Evolutionary conservation across 1,284 basidiomycete species (phyloP).

Genomic region (Moniliophthora roreri): DNA sequence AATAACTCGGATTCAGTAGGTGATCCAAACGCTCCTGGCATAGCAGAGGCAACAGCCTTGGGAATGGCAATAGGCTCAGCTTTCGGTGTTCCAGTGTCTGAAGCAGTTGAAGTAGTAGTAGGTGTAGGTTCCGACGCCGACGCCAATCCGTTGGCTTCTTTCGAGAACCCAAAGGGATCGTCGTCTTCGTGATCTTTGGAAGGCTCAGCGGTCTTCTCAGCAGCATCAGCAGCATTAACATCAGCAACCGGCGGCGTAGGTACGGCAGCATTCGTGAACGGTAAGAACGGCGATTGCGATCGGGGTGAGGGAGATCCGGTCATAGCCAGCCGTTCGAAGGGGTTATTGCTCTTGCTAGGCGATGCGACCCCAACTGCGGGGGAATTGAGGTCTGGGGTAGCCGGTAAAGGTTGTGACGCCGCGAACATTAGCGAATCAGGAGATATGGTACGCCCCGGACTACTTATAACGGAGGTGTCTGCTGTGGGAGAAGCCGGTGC

Average conservation of each 20-base stretch:
- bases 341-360: slow-evolving; percentile 81
- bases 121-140: slow-evolving; percentile 17
- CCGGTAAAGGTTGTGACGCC: slow-evolving; percentile 66
- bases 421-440: slow-evolving; percentile 61
- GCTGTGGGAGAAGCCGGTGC: slow-evolving; percentile 16
- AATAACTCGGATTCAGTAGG: slow-evolving; percentile 50
- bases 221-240: slow-evolving; percentile 6
- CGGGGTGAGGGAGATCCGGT: slow-evolving; percentile 46
- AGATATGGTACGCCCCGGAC: slow-evolving; percentile 31
- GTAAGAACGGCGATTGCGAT: slow-evolving; percentile 54
- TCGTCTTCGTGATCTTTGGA: slow-evolving; percentile 20
- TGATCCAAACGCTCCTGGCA: slow-evolving; percentile 26
- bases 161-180: slow-evolving; percentile 64
- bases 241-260: slow-evolving; percentile 16
- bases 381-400: slow-evolving; percentile 55
- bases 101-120: slow-evolving; percentile 16
- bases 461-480: slow-evolving; percentile 19
- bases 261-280: slow-evolving; percentile 43
- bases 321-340: slow-evolving; percentile 80
- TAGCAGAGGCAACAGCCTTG: slow-evolving; percentile 12
- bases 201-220: background rate
- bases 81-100: slow-evolving; percentile 19
- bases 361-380: slow-evolving; percentile 26
- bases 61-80: slow-evolving; percentile 3
- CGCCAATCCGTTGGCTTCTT: slow-evolving; percentile 30